Evolutionary conservation across 1,284 basidiomycete genomes (phyloP), one percentile per base, ranked within the genome.

Genomic region (Moniliella sp.): DNA sequence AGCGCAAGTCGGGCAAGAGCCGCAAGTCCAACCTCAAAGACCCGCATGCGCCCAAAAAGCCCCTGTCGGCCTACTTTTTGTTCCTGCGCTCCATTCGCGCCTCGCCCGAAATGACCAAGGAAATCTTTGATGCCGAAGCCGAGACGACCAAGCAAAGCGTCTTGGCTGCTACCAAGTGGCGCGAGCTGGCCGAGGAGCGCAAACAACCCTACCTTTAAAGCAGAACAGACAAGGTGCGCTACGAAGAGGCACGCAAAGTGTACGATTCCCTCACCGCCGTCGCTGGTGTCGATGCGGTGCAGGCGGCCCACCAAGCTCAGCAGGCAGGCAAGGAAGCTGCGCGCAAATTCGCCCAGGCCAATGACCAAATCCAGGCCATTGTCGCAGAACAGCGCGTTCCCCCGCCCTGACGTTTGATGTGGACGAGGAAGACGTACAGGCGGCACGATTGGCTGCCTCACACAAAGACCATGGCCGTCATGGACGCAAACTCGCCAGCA

Each of bases 101-200:
- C 18, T 42, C 53, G 27, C 43, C 52, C 15, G 43, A 39, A 28
- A 38, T 51, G 43, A 45, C 39, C 12, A 68, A 63, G 43, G 74
- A 76, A 13, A 75, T 91, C 11, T 88, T 88, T 64, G 79, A 77
- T 11, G 76, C 78, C 32, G 83, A 88, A 65, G 76, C 73, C 27
- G 84, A 88, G 64, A 86, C 86, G 3, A 86, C 84, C 23, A 79
- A 78, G 63, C 86, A 91, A 65, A 84, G 80, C 62, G 80, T 86
- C 3, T 67, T 91, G 32, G 84, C 84, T 32, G 84, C 84, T 29
- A 75, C 76, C 41, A 77, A 77, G 61, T 93, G 84, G 84, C 70
- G 83, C 42, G 74, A 72, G 32, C 77, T 93, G 70, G 76, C 74
- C 27, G 81, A 86, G 61, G 78, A 76, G 26, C 81, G 91, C 64